Evolutionary conservation across 192 early-diverging fungal genomes (phyloP).

Genomic region (Entrophospora sp.): DNA sequence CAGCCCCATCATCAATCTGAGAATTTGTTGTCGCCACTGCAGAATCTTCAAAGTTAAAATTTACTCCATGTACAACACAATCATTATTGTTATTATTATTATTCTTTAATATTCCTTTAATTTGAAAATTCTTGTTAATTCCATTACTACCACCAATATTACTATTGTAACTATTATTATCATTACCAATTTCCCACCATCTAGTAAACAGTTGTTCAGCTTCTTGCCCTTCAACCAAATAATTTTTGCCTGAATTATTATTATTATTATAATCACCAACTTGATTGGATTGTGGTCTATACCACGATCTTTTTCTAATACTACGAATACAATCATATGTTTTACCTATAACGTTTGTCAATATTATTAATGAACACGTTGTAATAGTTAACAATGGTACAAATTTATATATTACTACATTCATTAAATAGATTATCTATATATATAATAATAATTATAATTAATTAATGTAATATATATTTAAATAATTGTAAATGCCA

Average conservation of each 20-base stretch:
- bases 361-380: background rate
- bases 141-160: no score
- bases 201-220: background rate
- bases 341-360: background rate
- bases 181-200: background rate
- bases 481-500: background rate
- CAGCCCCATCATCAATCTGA: no score
- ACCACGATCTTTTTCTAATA: background rate
- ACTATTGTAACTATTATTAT: background rate
- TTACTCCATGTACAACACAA: no score
- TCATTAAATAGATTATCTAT: background rate
- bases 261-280: background rate
- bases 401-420: background rate
- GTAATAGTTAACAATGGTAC: background rate
- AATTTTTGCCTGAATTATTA: background rate
- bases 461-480: background rate
- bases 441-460: background rate
- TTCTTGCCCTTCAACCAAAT: background rate
- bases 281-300: background rate
- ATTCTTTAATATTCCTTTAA: no score
- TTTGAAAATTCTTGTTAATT: no score
- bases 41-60: no score
- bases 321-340: background rate
- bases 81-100: no score
- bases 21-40: no score